Base-by-base conservation (phyloP, 2,329 filamentous ascomycete genomes). In the Pseudopyrenochaeta lycopersici region DNA sequence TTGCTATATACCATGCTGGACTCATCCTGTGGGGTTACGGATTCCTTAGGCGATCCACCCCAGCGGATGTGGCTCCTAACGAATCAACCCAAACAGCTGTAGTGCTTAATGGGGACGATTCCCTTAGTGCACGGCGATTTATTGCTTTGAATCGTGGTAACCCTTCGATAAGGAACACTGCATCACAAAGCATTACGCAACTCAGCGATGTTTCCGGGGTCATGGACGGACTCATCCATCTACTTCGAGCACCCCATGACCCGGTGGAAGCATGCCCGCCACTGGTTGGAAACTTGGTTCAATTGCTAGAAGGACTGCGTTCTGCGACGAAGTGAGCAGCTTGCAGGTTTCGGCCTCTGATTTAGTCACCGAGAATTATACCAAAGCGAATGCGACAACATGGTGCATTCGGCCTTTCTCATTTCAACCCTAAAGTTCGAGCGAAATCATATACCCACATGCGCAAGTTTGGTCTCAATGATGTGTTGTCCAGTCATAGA, bases 1-100 rank as follows among this genome's bases (percentile, higher is more conserved):
- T 91, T 6, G 86, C 84, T 0, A 82, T 90, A 0, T 89, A 90
- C 66, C 88, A 91, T 67, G 88, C 87, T 3, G 82, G 84, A 11
- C 77, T 92, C 4, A 84, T 85, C 0, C 77, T 91, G 35, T 92
- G 90, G 90, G 84, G 84, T 0, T 90, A 88, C 60, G 87, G 88
- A 0, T 83, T 90, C 42, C 71, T 80, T 46, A 76, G 74, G 12
- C 74, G 74, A 33, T 62, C 60, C 3, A 31, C 57, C 17, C 44
- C 69, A 31, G 67, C 62, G 27, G 67, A 57, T 45, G 68, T 68
- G 18, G 76, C 77, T n/a, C 75, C 74, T 3, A 48, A 57, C 1
- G 56, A 64, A 10, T 33, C 42, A 48, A 27, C 49, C 9, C 50
- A 53, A 7, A 40, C 54, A 14, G 23, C 54, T 18, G 44, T 75